Evolutionary conservation across 2,329 filamentous ascomycete species (phyloP).

Genomic region (Trichoderma lentiforme): DNA sequence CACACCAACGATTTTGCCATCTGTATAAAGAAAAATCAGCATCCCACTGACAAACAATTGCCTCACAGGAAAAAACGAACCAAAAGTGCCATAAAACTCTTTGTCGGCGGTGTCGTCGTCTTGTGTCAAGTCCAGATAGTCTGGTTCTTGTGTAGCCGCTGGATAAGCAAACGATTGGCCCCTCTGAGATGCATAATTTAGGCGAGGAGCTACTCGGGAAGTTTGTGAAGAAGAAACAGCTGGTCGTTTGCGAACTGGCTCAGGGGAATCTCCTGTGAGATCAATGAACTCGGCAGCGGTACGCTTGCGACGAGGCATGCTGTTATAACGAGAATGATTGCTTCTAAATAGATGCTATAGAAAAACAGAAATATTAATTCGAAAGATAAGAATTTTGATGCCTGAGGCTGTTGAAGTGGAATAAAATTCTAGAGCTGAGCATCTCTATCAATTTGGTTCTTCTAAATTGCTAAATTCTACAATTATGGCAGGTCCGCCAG

Average conservation of each 20-base stretch:
- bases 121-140: conserved; percentile 44
- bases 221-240: conserved; percentile 20
- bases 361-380: not conserved
- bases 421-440: not conserved
- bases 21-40: conserved; percentile 25
- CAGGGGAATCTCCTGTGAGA: conserved; percentile 38
- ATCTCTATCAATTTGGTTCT: not conserved
- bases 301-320: conserved; percentile 34
- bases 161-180: not conserved
- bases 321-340: not conserved
- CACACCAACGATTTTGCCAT: conserved; percentile 49
- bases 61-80: conserved; percentile 27
- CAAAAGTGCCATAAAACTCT: conserved; percentile 48
- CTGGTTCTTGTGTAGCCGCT: conserved; percentile 32
- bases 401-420: not conserved
- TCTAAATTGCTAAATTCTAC: not conserved
- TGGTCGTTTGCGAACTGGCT: conserved; percentile 27
- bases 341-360: not conserved
- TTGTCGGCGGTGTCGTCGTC: conserved; percentile 40
- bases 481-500: not conserved
- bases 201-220: conserved; percentile 6
- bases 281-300: conserved; percentile 36
- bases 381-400: not conserved
- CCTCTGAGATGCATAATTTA: conserved; percentile 20
- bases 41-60: no score